Percentiles rank a stretch among this genome's conserved stretches.
These are phyloP conservation scores for Exophiala xenobiotica DNA, from an alignment of 2,329 filamentous ascomycete genomes.

Conservation along the genomic window DNA sequence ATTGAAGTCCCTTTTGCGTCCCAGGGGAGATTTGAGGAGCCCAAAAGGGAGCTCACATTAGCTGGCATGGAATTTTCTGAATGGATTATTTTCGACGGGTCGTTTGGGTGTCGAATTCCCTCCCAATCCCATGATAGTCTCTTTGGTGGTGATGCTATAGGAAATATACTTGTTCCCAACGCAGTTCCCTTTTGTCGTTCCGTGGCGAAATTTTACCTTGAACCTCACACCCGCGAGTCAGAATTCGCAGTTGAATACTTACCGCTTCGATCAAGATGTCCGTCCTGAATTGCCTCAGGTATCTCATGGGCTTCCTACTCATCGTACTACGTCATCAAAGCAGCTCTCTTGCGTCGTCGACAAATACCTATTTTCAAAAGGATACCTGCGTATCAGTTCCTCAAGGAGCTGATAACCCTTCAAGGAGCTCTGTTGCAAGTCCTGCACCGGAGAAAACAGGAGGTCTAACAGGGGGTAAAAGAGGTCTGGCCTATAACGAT, in stretches of 20 bases:
- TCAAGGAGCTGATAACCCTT: constrained; percentile 7
- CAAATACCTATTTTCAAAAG: constrained; percentile 1
- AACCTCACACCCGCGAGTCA: constrained; percentile 3
- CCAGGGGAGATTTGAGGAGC: no score
- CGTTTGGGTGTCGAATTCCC: background rate
- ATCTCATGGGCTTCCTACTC: constrained; percentile 9
- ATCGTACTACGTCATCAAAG: constrained; percentile 8
- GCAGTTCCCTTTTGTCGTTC: constrained; percentile 6
- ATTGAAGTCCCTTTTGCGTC: no score
- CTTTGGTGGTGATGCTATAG: constrained; percentile 4
- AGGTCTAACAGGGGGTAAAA: constrained; percentile 22
- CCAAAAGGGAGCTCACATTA: constrained; percentile 1
- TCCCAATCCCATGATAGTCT: constrained; percentile 6
- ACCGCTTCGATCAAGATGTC: constrained; percentile 4
- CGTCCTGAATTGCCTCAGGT: constrained; percentile 5
- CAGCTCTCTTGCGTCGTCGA: constrained; percentile 8
- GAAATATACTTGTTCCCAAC: constrained; percentile 1
- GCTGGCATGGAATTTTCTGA: background rate
- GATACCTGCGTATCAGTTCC: constrained; percentile 6
- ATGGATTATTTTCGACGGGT: background rate
- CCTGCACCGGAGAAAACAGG: background rate
- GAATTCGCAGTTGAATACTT: constrained; percentile 5
- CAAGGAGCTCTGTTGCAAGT: constrained; percentile 6
- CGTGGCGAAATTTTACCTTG: constrained; percentile 5
- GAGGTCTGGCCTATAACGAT: constrained; percentile 42